Percentiles rank a stretch among this genome's conserved stretches.
Evolutionary conservation across 352 stramenopile species (phyloP).

Genomic region (Pythium aquatile): DNA sequence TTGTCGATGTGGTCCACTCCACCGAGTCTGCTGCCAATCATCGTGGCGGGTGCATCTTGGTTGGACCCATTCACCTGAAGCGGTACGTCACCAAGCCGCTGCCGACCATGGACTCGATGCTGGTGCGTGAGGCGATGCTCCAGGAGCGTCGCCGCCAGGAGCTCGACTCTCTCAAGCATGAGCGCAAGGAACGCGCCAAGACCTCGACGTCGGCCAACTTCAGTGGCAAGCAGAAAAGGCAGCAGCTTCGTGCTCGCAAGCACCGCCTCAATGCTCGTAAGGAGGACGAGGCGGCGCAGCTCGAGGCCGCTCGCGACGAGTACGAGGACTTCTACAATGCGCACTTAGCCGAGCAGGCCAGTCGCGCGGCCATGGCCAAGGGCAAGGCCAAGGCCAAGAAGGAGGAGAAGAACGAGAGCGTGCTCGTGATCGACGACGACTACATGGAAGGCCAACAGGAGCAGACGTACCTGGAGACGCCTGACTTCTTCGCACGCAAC

Average conservation of each 20-base stretch:
- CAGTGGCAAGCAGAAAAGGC: constrained; percentile 87
- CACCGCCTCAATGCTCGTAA: constrained; percentile 66
- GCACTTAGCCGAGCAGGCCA: constrained; percentile 27
- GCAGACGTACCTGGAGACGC: constrained; percentile 39
- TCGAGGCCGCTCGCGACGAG: constrained; percentile 36
- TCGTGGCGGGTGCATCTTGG: background rate
- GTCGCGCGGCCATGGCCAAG: background rate
- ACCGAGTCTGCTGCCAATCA: constrained; percentile 16
- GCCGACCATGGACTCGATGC: constrained; percentile 37
- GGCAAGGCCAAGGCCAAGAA: constrained; percentile 23
- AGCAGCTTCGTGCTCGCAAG: constrained; percentile 80
- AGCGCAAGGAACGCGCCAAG: constrained; percentile 75
- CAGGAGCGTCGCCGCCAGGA: constrained; percentile 69
- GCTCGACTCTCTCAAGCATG: constrained; percentile 73
- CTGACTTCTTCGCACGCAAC: constrained; percentile 69
- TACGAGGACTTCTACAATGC: constrained; percentile 62
- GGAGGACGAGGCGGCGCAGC: constrained; percentile 49
- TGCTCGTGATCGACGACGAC: constrained; percentile 33
- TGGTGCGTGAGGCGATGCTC: constrained; percentile 63
- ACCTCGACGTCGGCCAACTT: constrained; percentile 57
- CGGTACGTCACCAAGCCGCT: background rate
- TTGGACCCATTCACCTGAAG: constrained; percentile 10
- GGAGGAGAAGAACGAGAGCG: constrained; percentile 25
- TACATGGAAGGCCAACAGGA: constrained; percentile 22
- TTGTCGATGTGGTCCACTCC: constrained; percentile 13